Evolutionary conservation across 164 flowering plant species (phyloP), one percentile per base, ranked within the genome.

Genomic region (Buxus sempervirens): DNA sequence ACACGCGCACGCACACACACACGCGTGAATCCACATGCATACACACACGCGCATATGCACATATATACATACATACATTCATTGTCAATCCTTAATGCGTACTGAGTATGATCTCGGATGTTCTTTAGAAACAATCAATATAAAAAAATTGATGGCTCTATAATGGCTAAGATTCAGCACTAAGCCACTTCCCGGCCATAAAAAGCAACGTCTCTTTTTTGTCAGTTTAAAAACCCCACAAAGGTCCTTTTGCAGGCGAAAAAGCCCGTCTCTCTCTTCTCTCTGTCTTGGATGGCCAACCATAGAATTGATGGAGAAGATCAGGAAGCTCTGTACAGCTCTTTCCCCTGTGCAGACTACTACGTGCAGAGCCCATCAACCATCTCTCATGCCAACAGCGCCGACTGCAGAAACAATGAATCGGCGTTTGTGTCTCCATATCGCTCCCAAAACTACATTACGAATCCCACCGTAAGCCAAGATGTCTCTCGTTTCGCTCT

Each of bases 301-400:
- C 42, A 65, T 24, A 53, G 48, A 58, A 65, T 67, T 61, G 78
- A 77, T 36, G 83, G 53, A 28, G 84, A 82, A 64, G 88, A 78
- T 6, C 77, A 85, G 58, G 86, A 82, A 64, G 73, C 78, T 19
- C 57, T 83, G 19, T 77, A 73, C 68, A 79, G 72, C 16, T 64
- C 76, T 1, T 84, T 81, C 72, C 80, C 81, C 1, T 79, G 77
- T 20, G 58, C 85, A 14, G 62, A 73, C 18, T 91, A 88, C 83
- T 90, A 81, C 78, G 96, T 92, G 1, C 96, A 92, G 58, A 92
- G 97, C 81, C 97, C 97, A 32, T 86, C 93, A 22, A 73, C 85
- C 0, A 3, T 81, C 62, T 84, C 89, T 64, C 84, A 80, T 68
- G 78, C 84, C 66, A 77, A 81, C 73, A 79, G 73, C 72, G 66